Base-by-base conservation (phyloP, 2,329 filamentous ascomycete genomes). In the Ascochyta fabae region DNA sequence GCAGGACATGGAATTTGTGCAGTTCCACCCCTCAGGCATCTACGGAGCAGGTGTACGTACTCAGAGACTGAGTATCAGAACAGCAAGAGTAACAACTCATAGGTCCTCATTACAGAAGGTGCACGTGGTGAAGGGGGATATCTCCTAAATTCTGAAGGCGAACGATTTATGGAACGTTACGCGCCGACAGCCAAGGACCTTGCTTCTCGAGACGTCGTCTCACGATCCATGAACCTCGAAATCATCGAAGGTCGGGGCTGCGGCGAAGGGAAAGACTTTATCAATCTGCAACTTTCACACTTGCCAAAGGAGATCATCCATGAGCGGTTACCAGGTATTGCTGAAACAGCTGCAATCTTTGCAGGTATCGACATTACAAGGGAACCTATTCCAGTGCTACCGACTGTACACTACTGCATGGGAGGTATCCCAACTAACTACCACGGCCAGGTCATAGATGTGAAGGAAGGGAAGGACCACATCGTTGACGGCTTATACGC, bases 361-460 rank as follows among this genome's bases (percentile, higher is more conserved):
- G 77, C 79, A 1, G 80, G 80, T 5, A 78, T 82, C 15, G 79
- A 82, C 58, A 78, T 82, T 22, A 81, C 78, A 13, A 76, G 73
- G 60, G 70, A 82, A 56, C 78, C 80, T 0, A 82, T 83, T 54
- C 80, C 80, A 1, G 80, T 83, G 2, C 54, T 81, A 4, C 81
- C 80, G 0, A 83, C 80, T 1, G 81, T 83, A 3, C 80, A 82
- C 60, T 82, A 82, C 59, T 80, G 78, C 58, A 82, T 82, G 80
- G 80, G 80, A 19, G 80, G 80, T 23, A 79, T 81, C 12, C 79
- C 80, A 7, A 82, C 80, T 3, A 81, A 82, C 45, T 81, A 76
- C 58, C 78, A 78, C 38, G 80, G 80, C 16, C 76, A 82, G 55
- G 79, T 81, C 9, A 61, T 82, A 3, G 72, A 77, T 43, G 70